Conservation (phyloP, 1,139 yeast species). For the Spencermartinsiella ligniputridi region DNA sequence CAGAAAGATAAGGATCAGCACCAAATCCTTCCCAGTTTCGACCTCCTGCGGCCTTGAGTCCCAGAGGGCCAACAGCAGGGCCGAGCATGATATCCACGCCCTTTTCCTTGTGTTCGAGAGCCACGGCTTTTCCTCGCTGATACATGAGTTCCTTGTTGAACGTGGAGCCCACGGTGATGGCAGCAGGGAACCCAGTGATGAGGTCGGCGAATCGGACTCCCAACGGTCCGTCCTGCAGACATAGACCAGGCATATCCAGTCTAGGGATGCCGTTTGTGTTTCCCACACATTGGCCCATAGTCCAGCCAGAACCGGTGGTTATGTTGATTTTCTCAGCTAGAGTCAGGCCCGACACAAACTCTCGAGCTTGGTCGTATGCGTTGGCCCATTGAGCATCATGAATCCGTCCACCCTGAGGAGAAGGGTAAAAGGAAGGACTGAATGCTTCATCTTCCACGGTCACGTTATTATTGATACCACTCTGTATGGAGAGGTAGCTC, state of each 20-base stretch:
- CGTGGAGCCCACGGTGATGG: conserved; percentile 55
- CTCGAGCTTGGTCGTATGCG: conserved; percentile 54
- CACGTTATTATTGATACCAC: neutral
- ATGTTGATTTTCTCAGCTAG: conserved; percentile 56
- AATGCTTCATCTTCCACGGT: conserved; percentile 11
- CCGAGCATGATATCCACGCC: conserved; percentile 62
- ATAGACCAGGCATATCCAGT: conserved; percentile 52
- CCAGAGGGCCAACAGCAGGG: conserved; percentile 63
- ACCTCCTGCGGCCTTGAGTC: conserved; percentile 59
- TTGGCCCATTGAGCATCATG: conserved; percentile 46
- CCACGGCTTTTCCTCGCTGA: conserved; percentile 54
- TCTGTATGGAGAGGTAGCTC: neutral
- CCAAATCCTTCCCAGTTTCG: conserved; percentile 67
- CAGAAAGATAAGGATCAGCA: conserved; percentile 59
- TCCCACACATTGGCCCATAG: conserved; percentile 60
- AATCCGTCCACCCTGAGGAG: conserved; percentile 23
- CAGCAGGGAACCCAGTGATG: conserved; percentile 56
- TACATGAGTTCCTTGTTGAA: conserved; percentile 52
- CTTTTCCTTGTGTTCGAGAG: conserved; percentile 50
- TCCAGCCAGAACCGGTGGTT: conserved; percentile 66
- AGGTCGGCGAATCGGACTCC: conserved; percentile 59
- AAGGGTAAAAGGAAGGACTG: conserved; percentile 23
- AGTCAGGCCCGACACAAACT: conserved; percentile 50
- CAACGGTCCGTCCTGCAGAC: conserved; percentile 62
- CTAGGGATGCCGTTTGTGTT: conserved; percentile 59